Evolutionary conservation across 192 early-diverging fungal species (phyloP), one percentile per base, ranked within the genome.

Genomic region (Entomortierella beljakovae): DNA sequence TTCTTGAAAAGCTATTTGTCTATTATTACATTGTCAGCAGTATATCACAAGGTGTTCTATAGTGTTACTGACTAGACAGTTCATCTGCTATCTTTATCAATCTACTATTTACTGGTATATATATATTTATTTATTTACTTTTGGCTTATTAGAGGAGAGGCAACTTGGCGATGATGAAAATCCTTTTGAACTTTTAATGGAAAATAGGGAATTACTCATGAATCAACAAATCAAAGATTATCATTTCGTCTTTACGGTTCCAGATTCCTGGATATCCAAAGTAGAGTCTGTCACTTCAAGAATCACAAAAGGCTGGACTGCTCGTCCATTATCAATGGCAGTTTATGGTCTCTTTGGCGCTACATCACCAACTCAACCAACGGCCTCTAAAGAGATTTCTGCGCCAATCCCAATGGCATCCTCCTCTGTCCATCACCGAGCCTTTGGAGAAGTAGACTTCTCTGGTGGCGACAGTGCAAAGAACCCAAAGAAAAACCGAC

Each of bases 281-380:
- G 68, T 79, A 34, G 75, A 79, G 55, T 70, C 75, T 0, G 75
- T 79, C n/a, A 79, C 75, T 1, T 79, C 75, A 28, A 60, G 75
- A 18, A 65, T 79, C 37, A 55, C 75, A 20, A 77, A 77, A 54
- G 68, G 67, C 0, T 79, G 75, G 75, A 79, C 67, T 23, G 67
- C 75, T 18, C 67, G 75, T 48, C 75, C 75, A 20, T 46, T 79
- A 4, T 79, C 75, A 1, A 79, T 79, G 75, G 75, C 75, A 16
- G 75, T 79, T 29, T 79, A 79, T 31, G 75, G 75, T 11, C 68
- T 79, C 23, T 79, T 79, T 31, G 67, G 67, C 16, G 46, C 53
- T 22, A 22, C 61, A 1, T 37, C 66, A 9, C 66, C 75, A 9
- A 38, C 66, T n/a, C 52, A 57, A 40, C 56, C 75, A 28, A 31